Percentiles rank a stretch among this genome's conserved stretches.
These are phyloP conservation scores for Phytophthora palmivora DNA, from an alignment of 352 stramenopile genomes.

Conservation along the genomic window DNA sequence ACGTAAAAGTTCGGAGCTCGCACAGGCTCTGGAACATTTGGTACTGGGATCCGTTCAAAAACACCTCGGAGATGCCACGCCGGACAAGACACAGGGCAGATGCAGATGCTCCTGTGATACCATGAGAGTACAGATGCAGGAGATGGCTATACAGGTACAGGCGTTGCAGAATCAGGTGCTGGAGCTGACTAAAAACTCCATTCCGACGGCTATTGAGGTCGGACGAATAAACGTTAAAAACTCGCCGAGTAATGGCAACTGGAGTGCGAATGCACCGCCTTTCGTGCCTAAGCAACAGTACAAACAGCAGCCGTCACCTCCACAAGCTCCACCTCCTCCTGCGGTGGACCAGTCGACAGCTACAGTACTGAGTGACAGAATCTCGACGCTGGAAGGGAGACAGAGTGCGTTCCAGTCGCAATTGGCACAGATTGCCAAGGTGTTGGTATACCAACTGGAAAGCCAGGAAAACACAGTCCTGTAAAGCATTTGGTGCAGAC, in stretches of 20 bases:
- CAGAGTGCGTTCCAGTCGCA: constrained; percentile 88
- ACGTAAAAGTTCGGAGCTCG: constrained; percentile 65
- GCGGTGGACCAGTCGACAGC: constrained; percentile 25
- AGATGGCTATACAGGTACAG: constrained; percentile 58
- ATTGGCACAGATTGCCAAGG: constrained; percentile 79
- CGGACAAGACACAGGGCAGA: constrained; percentile 2
- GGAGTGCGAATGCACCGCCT: constrained; percentile 32
- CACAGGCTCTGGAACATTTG: constrained; percentile 64
- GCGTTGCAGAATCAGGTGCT: constrained; percentile 58
- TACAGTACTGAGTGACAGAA: constrained; percentile 69
- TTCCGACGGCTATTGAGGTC: constrained; percentile 24
- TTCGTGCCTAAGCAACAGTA: constrained; percentile 44
- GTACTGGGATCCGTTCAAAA: constrained; percentile 49
- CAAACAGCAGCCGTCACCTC: constrained; percentile 10
- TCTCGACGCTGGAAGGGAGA: constrained; percentile 83
- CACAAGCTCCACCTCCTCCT: constrained; percentile 2
- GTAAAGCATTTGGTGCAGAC: constrained; percentile 81
- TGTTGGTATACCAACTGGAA: constrained; percentile 72
- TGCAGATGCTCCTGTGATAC: constrained; percentile 51
- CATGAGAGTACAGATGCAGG: constrained; percentile 53
- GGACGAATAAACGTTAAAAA: constrained; percentile 10
- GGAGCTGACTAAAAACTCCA: constrained; percentile 32
- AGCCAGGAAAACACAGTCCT: constrained; percentile 68
- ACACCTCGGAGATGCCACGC: constrained; percentile 23
- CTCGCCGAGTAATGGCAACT: constrained; percentile 14